Base-by-base conservation (phyloP, 306 rosid species). In the Prunus dulcis region DNA sequence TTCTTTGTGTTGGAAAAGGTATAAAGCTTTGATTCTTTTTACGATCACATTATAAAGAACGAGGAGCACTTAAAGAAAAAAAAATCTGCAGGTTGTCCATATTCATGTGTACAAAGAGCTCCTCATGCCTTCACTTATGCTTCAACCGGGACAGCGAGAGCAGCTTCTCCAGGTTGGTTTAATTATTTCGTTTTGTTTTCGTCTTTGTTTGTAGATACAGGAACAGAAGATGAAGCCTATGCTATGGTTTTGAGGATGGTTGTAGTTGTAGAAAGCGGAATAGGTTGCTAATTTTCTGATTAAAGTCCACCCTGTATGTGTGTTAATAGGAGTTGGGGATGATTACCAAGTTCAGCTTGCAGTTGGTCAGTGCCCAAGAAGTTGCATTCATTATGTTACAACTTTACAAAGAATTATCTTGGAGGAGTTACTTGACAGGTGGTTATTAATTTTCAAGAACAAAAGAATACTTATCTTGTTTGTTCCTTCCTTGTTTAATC, bases 281-380 rank as follows among this genome's bases (percentile, higher is more conserved):
- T 47, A 47, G 52, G 4, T 14, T 47, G 13, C 52, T 34, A 34
- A 34, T 19, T 12, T 49, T 14, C 41, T 57, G 34, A 46, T 56
- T 25, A 9, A 50, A 65, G 52, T 12, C 34, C 5, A 18, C 17
- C 32, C 30, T 64, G 18, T 10, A 10, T 69, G 30, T 67, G 34
- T 20, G 47, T 61, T 62, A 60, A 71, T 64, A 95, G 97, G 97
- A 32, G 91, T 85, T 19, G 82, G 82, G 49, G 96, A 89, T 61
- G 93, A 95, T 82, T 92, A 89, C 82, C 95, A 82, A 84, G 90
- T 89, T 87, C 98, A 90, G 74, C 77, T 78, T 67, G 97, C 97
- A 63, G 93, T 86, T 71, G 97, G 97, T 73, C 97, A 92, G 76
- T 95, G 98, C 83, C 98, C 97, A 28, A 89, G 93, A 82, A 90